These are phyloP conservation scores for Austroboletus olivaceoglutinosus DNA, from an alignment of 1,284 basidiomycete species.

Conservation along the genomic window DNA sequence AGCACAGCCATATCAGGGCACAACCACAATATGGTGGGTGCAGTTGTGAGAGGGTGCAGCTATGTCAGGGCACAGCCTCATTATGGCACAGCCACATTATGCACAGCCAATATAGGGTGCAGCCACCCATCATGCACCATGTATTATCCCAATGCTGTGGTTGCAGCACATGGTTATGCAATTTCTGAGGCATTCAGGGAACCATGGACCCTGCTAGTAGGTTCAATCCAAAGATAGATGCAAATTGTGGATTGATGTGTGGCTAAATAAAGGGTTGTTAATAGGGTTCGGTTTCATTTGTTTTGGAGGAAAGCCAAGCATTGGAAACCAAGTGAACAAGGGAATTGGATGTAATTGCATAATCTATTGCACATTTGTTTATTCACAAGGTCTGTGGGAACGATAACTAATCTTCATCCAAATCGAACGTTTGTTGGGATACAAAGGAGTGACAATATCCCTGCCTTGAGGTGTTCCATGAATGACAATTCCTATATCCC, in stretches of 20 bases:
- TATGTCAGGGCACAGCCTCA: no score
- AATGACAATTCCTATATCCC: constrained; percentile 16
- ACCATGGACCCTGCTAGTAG: constrained; percentile 18
- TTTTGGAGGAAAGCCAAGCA: constrained; percentile 17
- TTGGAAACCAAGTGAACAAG: constrained; percentile 12
- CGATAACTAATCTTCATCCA: constrained; percentile 29
- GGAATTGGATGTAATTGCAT: constrained; percentile 22
- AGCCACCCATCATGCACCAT: constrained; percentile 29
- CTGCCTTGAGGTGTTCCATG: constrained; percentile 16
- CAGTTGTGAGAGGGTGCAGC: no score
- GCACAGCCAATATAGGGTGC: no score
- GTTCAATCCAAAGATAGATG: constrained; percentile 52
- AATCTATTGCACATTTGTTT: constrained; percentile 45
- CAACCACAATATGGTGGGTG: no score
- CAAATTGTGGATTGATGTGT: constrained; percentile 79
- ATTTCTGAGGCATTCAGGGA: constrained; percentile 18
- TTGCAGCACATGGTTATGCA: constrained; percentile 9
- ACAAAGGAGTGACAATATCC: constrained; percentile 9
- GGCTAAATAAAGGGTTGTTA: constrained; percentile 60
- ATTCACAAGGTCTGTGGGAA: constrained; percentile 48
- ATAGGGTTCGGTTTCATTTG: constrained; percentile 22
- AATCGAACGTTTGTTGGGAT: constrained; percentile 28
- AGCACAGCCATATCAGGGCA: no score
- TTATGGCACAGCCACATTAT: no score
- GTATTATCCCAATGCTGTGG: constrained; percentile 26